A percentile compares a stretch with the other conserved stretches of the same genome.
Conservation (phyloP, 2,329 filamentous ascomycete species). For the Aspergillus phoenicis region DNA sequence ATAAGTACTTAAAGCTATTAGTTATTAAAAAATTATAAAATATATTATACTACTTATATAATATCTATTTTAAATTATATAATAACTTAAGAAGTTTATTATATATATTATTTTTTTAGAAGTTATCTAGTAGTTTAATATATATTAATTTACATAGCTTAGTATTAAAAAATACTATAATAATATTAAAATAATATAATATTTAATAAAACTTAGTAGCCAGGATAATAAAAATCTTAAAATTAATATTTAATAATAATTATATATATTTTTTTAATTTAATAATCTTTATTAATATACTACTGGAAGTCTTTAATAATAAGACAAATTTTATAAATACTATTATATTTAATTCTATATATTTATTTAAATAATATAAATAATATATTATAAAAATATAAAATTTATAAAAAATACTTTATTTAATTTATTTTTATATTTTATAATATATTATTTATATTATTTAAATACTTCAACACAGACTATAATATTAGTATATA, state of each 20-base stretch:
- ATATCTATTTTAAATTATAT: not conserved
- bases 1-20: not conserved
- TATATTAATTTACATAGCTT: not conserved
- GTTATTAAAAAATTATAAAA: not conserved
- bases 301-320: not conserved
- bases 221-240: not conserved
- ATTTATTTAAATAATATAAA: not conserved
- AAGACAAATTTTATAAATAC: not conserved
- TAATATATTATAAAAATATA: not conserved
- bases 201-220: not conserved
- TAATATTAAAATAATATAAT: not conserved
- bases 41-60: not conserved
- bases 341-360: not conserved
- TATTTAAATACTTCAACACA: too few relatives aligned
- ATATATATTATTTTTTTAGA: not conserved
- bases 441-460: not conserved
- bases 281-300: not conserved
- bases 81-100: not conserved
- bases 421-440: not conserved
- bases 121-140: not conserved
- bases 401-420: not conserved
- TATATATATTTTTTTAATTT: too few relatives aligned
- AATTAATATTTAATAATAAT: not conserved
- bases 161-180: not conserved
- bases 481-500: too few relatives aligned